These are phyloP conservation scores for Nigrospora oryzae DNA, from an alignment of 2,329 filamentous ascomycete species.

Conservation along the genomic window DNA sequence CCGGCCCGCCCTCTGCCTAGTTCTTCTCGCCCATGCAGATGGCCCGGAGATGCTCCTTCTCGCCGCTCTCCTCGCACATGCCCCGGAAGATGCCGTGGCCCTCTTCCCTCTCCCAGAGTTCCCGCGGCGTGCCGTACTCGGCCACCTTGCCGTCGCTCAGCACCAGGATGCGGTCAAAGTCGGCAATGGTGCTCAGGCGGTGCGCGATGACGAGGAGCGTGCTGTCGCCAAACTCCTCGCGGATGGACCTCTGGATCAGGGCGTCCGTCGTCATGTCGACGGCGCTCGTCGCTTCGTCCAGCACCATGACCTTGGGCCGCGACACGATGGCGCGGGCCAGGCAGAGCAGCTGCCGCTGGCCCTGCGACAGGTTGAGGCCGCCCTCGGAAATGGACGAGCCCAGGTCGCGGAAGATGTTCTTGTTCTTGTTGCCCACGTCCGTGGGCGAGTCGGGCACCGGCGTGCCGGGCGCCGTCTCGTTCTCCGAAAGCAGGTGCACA, in stretches of 20 bases:
- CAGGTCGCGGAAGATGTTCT: constrained; percentile 58
- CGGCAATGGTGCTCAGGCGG: constrained; percentile 65
- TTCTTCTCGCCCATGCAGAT: constrained; percentile 26
- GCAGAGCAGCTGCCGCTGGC: constrained; percentile 68
- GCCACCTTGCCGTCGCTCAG: constrained; percentile 58
- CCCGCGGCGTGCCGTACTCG: constrained; percentile 57
- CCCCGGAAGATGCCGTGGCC: constrained; percentile 43
- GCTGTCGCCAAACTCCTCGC: constrained; percentile 60
- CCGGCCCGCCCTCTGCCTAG: neutral
- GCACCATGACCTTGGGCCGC: constrained; percentile 67
- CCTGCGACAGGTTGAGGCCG: constrained; percentile 67
- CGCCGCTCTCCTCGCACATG: constrained; percentile 56
- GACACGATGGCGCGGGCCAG: constrained; percentile 65
- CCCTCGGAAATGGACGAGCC: constrained; percentile 59
- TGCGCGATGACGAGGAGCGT: constrained; percentile 71
- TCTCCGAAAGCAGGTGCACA: constrained; percentile 54
- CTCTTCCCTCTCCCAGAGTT: constrained; percentile 40
- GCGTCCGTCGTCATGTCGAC: constrained; percentile 71
- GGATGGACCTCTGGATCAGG: constrained; percentile 65
- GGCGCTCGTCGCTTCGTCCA: constrained; percentile 72
- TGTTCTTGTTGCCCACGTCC: constrained; percentile 35
- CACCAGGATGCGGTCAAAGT: constrained; percentile 68
- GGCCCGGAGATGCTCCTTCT: constrained; percentile 41
- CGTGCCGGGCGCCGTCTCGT: constrained; percentile 24
- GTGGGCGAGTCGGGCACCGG: constrained; percentile 19